phyloP scores from a whole-genome alignment of 805 yeast species.

The Yamadazyma endophytica region DNA sequence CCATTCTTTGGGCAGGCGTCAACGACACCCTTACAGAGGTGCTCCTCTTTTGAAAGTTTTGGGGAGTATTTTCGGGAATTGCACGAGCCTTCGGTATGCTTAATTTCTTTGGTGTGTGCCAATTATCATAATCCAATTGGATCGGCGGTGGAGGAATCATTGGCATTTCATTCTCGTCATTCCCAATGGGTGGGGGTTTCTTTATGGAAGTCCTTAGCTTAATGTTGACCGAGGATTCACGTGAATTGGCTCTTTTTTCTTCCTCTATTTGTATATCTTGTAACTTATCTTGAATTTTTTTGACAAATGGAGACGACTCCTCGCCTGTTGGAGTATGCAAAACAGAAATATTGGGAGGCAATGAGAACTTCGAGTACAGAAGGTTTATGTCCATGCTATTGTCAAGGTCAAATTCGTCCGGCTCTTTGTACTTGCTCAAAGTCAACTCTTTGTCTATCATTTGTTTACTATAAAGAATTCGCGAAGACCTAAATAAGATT shows the following conservation, averaged over 20 bases:
- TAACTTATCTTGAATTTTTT: slow-evolving; percentile 20
- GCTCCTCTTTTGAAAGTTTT: slow-evolving; percentile 14
- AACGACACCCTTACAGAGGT: slow-evolving; percentile 36
- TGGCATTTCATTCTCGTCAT: neutral
- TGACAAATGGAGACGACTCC: slow-evolving; percentile 30
- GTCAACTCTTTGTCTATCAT: no score
- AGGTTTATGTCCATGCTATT: slow-evolving; percentile 20
- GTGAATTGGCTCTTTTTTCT: neutral
- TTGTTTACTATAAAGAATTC: no score
- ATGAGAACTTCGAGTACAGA: slow-evolving; percentile 36
- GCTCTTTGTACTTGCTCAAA: slow-evolving; percentile 17
- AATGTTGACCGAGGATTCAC: no score
- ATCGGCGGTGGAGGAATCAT: no score
- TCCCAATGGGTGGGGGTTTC: neutral
- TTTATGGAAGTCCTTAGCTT: no score
- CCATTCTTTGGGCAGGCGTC: slow-evolving; percentile 52
- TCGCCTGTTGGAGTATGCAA: slow-evolving; percentile 2
- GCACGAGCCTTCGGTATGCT: neutral
- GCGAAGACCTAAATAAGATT: no score
- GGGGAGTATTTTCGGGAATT: slow-evolving; percentile 12
- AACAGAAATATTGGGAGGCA: slow-evolving; percentile 10
- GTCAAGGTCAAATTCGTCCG: slow-evolving; percentile 21
- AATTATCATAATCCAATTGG: no score
- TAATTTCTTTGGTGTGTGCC: neutral
- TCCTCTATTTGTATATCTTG: slow-evolving; percentile 6